Percentiles rank a stretch among this genome's conserved stretches.
Conservation (phyloP, 257 asterid genomes). For the Cruciata laevipes region DNA sequence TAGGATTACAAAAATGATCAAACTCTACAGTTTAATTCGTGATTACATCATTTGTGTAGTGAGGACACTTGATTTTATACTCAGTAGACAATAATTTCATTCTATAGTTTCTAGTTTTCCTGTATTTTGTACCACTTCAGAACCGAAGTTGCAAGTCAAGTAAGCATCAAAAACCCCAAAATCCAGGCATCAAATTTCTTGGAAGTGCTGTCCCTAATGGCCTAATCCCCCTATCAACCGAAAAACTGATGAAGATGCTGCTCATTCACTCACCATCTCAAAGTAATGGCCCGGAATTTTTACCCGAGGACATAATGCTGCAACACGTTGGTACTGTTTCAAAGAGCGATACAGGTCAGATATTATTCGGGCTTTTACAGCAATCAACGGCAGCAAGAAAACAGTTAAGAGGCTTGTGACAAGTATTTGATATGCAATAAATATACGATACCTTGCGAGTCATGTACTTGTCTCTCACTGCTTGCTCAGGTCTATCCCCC, state of each 20-base stretch:
- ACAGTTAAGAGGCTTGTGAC: too few species aligned
- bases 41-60: too few species aligned
- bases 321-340: slow-evolving; percentile 37
- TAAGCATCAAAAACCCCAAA: too few species aligned
- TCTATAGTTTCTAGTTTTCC: background rate
- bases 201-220: background rate
- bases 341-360: background rate
- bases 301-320: slow-evolving; percentile 22
- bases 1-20: too few species aligned
- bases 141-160: background rate
- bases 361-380: background rate
- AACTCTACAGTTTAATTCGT: too few species aligned
- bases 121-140: background rate
- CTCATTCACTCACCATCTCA: slow-evolving; percentile 2
- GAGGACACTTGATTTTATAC: too few species aligned
- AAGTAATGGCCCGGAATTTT: slow-evolving; percentile 29
- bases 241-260: background rate
- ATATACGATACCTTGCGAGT: slow-evolving; percentile 23
- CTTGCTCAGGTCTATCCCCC: slow-evolving; percentile 12
- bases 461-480: slow-evolving; percentile 30
- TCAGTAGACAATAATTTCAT: background rate
- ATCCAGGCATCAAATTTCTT: background rate
- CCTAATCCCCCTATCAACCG: background rate
- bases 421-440: background rate
- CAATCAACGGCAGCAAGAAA: background rate